Evolutionary conservation across 2,329 filamentous ascomycete genomes (phyloP), one percentile per base, ranked within the genome.

Genomic region (Neonectria coccinea): DNA sequence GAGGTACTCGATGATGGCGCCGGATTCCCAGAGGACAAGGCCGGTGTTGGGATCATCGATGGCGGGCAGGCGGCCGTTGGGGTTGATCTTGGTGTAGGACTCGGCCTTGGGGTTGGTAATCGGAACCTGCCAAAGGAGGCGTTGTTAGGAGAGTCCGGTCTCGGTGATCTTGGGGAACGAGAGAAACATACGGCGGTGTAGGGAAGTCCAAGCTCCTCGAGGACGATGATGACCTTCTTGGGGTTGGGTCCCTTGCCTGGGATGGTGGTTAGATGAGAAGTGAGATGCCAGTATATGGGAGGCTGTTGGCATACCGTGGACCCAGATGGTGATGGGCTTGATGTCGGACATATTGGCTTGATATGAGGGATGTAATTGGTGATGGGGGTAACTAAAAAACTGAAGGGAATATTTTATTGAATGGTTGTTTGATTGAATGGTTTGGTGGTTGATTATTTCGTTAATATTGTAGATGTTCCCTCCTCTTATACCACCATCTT

Each of bases 121-220:
- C 18, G 55, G 29, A 55, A 73, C 61, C 71, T 75, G 14, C 20
- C 16, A 42, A 29, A 11, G 36, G 33, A 29, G 42, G n/a, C 27
- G 47, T 56, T 41, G 55, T 33, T 41, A 51, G 18, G 7, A 20
- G 48, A 45, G 2, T 27, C 14, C 7, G 18, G 29, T 2, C 5
- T 16, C 7, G 3, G 16, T 12, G 31, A 52, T 9, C 1, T 12
- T 7, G 22, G 39, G 6, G 22, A 29, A 10, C 4, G 20, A 27
- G 51, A 54, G 27, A n/a, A 5, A 27, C 50, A 39, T 66, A 75
- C 75, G 54, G 68, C 64, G 20, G 75, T 74, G 67, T 80, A 81
- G 4, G 77, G 76, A 4, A 81, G 31, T 0, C 69, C 72, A 11
- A 81, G 77, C 60, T 81, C 79, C 51, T 80, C 78, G 3, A 80